A percentile compares a stretch with the other conserved stretches of the same genome.
phyloP scores from a whole-genome alignment of 2,329 filamentous ascomycete species.

The Hypomyces rosellus region DNA sequence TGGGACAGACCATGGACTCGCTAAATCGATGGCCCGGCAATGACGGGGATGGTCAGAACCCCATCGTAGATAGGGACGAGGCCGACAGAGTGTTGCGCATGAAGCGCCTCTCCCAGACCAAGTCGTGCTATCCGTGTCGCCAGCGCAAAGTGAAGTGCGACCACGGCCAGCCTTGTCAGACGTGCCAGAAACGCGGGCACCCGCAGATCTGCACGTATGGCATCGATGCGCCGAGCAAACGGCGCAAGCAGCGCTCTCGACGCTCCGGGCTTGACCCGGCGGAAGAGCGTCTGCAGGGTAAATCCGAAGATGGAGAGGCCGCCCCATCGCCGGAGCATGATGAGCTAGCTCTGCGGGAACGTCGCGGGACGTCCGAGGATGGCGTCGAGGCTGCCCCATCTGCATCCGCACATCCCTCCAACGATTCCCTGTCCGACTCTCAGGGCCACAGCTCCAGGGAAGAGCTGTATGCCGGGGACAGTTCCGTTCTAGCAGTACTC shows the following conservation, averaged over 20 bases:
- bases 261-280: background rate
- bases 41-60: background rate
- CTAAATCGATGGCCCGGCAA: background rate
- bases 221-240: constrained; percentile 1
- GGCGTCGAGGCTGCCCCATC: no score
- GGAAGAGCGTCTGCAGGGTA: no score
- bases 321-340: background rate
- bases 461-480: constrained; percentile 5
- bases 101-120: constrained; percentile 1
- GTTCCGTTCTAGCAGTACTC: constrained; percentile 4
- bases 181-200: constrained; percentile 8
- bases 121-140: constrained; percentile 9
- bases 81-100: constrained; percentile 6
- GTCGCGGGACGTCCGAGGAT: no score
- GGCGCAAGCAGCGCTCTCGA: background rate
- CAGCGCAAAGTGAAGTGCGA: constrained; percentile 10
- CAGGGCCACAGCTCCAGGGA: background rate
- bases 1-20: background rate
- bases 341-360: no score
- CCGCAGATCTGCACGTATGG: constrained; percentile 7
- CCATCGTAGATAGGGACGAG: background rate
- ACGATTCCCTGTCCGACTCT: no score
- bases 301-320: background rate
- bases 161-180: constrained; percentile 6
- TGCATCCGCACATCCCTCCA: no score